Evolutionary conservation across 2,329 filamentous ascomycete genomes (phyloP), one percentile per base, ranked within the genome.

Genomic region (Nothophaeocryptopus gaeumannii): DNA sequence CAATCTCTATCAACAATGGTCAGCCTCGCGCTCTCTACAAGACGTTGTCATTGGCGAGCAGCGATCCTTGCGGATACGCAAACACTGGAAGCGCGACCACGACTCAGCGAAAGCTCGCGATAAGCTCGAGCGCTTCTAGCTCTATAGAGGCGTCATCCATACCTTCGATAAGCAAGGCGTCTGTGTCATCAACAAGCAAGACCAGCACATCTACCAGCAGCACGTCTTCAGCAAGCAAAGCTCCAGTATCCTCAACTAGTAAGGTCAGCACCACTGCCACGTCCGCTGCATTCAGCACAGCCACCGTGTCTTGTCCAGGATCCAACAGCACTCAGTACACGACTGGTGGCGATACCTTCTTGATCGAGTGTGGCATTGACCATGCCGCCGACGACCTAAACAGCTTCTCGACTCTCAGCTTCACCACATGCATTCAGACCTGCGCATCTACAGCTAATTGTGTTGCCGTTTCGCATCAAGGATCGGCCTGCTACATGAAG

Each of bases 1-100:
- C 62, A 1, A 70, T 79, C 1, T 62, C 66, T 4, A 74, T 79
- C 61, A 63, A 57, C 1, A 55, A 63, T 2, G 77, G 77, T 0
- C 49, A 72, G 42, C 75, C 78, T 0, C 63, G 68, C 45, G 69
- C 78, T 2, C 66, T 74, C 40, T 75, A 71, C 53, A 69, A 69
- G 0, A 59, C 55, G 4, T 54, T 64, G 2, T 53, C 58, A n/a
- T 60, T 75, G 31, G 53, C 45, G 2, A 68, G 70, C 1, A 71
- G 66, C 50, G 64, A 63, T 1, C 60, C 72, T 12, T 75, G 72
- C 51, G 49, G 40, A 5, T 51, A 48, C 35, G 51, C 45, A 5
- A 55, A 50, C 13, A 41, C 45, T 16, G 41, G 32, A 14, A 13
- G 16, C 8, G 39, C 11, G 4, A 12, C 32, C 12, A 35, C n/a